Conservation (phyloP, 1,284 basidiomycete species). For the Leccinum proximum region DNA sequence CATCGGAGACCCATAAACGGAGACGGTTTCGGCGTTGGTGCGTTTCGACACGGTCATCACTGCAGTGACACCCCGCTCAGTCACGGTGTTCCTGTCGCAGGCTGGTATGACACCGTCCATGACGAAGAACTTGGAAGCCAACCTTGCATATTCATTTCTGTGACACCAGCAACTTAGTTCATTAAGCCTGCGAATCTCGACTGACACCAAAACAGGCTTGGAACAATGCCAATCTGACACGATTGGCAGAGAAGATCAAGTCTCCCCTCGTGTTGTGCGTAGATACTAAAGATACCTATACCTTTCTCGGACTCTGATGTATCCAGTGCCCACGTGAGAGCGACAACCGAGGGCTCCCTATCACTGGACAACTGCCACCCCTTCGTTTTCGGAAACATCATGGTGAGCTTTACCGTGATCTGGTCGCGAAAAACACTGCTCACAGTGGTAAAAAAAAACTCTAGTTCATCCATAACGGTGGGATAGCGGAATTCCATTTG, state of each 20-base stretch:
- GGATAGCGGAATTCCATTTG: conserved; percentile 76
- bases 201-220: conserved; percentile 62
- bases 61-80: not conserved
- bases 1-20: conserved; percentile 86
- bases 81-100: conserved; percentile 33
- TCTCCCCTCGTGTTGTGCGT: conserved; percentile 90
- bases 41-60: conserved; percentile 34
- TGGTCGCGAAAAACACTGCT: not conserved
- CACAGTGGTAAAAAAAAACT: not conserved
- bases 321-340: conserved; percentile 83
- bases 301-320: conserved; percentile 3
- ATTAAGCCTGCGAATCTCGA: not conserved
- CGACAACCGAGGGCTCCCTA: conserved; percentile 82
- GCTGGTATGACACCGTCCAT: conserved; percentile 82
- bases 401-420: conserved; percentile 49
- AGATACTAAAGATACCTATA: not conserved
- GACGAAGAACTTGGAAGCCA: conserved; percentile 82
- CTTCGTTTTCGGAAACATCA: conserved; percentile 84
- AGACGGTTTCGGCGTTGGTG: conserved; percentile 96
- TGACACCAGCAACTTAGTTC: conserved; percentile 67
- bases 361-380: conserved; percentile 96
- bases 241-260: conserved; percentile 94
- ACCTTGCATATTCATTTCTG: conserved; percentile 97
- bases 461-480: conserved; percentile 96
- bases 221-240: conserved; percentile 90